Evolutionary conservation across 345 rosid species (phyloP), one percentile per base, ranked within the genome.

Genomic region (Noccaea caerulescens): DNA sequence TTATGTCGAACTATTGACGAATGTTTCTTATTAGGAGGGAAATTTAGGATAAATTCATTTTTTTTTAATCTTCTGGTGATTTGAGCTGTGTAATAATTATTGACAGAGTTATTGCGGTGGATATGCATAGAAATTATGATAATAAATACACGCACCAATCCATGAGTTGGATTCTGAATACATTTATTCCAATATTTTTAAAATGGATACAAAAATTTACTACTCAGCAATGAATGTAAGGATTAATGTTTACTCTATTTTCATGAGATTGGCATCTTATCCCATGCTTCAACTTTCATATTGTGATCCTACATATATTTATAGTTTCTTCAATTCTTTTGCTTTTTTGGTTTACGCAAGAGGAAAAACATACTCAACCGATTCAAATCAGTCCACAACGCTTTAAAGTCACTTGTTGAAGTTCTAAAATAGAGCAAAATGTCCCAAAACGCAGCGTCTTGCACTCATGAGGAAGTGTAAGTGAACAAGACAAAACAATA

Each of bases 131-230:
- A 33, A 55, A 32, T 3, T 20, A 32, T 61, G 49, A 27, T 41
- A 72, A 69, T 63, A 63, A 65, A 62, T 58, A 38, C 37, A 60
- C 68, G 10, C 73, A 68, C 73, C 73, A 68, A 68, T 75, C 69
- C 69, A 44, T 75, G 73, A 75, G 69, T 75, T 75, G 78, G 69
- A 68, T 75, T 73, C 34, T 60, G 69, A 52, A 20, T 50, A 12
- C 3, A 36, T 11, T 3, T 34, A 32, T 46, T 57, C 8, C 8
- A 54, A 50, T 18, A 11, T 34, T 14, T 27, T 13, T 25, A 20
- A 58, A 50, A 49, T 10, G 20, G 59, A 37, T 37, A 65, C 27
- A 38, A 62, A 64, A 39, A 44, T 57, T 73, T 12, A 64, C 67
- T 10, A 66, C 67, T 41, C 61, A 41, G 66, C 47, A 41, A 34